These are phyloP conservation scores for Quercus ilex DNA, from an alignment of 306 rosid species.

Conservation along the genomic window DNA sequence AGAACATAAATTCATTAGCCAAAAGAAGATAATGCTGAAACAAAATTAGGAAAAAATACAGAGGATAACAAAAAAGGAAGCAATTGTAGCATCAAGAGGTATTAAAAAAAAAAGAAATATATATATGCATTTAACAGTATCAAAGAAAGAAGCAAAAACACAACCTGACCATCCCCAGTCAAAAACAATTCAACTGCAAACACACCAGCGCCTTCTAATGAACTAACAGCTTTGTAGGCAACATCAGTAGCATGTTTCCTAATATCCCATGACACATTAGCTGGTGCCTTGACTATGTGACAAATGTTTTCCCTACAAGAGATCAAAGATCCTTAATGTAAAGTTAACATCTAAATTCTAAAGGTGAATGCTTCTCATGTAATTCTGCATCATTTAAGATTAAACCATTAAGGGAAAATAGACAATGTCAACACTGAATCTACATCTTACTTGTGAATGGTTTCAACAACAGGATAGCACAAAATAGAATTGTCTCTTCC, in stretches of 20 bases:
- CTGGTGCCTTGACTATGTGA: slow-evolving; percentile 85
- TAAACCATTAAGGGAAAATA: not conserved
- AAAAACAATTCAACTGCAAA: slow-evolving; percentile 94
- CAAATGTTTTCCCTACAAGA: slow-evolving; percentile 81
- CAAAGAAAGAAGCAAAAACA: slow-evolving; percentile 18
- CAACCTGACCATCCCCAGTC: slow-evolving; percentile 74
- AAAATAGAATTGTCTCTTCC: slow-evolving; percentile 74
- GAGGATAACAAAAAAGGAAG: not conserved
- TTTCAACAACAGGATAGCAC: slow-evolving; percentile 90
- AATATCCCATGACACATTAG: slow-evolving; percentile 67
- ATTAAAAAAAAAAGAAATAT: not conserved
- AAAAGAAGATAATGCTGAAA: not conserved
- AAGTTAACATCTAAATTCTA: not conserved
- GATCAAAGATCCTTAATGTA: slow-evolving; percentile 18
- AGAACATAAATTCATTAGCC: slow-evolving; percentile 2
- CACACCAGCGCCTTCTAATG: slow-evolving; percentile 93
- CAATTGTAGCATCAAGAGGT: not conserved
- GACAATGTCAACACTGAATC: not conserved
- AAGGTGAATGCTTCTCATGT: not conserved
- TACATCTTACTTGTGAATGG: slow-evolving; percentile 80
- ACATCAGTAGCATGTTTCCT: slow-evolving; percentile 64
- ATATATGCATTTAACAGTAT: not conserved
- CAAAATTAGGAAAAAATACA: not conserved
- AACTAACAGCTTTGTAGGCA: slow-evolving; percentile 76
- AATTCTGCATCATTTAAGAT: not conserved